Evolutionary conservation across 2,329 filamentous ascomycete species (phyloP).

Genomic region (Calonectria hongkongensis): DNA sequence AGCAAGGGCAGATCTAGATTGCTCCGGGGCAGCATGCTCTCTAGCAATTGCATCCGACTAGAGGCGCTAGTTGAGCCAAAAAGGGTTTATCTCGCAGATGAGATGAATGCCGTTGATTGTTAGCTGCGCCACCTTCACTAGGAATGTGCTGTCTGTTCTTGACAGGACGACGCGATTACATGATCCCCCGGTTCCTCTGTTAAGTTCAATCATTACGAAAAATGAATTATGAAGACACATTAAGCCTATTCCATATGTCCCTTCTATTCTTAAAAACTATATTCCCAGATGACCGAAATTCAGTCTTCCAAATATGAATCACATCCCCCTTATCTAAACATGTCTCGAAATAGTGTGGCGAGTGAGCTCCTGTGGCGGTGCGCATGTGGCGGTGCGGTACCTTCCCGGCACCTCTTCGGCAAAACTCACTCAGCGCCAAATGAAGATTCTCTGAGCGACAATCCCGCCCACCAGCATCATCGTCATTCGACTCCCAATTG

Average conservation of each 20-base stretch:
- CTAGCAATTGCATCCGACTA: slow-evolving; percentile 13
- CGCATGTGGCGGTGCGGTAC: not conserved
- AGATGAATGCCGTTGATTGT: slow-evolving; percentile 22
- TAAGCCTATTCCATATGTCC: no score
- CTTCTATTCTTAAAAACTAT: not conserved
- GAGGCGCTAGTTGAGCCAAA: not conserved
- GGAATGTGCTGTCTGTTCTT: not conserved
- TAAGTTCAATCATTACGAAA: not conserved
- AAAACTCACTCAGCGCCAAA: slow-evolving; percentile 27
- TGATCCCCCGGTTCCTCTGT: not conserved
- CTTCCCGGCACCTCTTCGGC: slow-evolving; percentile 45
- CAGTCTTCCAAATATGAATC: not conserved
- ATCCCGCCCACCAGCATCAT: slow-evolving; percentile 44
- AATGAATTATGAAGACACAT: no score
- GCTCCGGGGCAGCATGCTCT: not conserved
- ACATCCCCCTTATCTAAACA: not conserved
- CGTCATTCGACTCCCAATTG: slow-evolving; percentile 40
- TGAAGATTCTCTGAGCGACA: slow-evolving; percentile 37
- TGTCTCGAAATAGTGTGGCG: not conserved
- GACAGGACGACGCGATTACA: not conserved
- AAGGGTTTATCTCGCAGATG: slow-evolving; percentile 7
- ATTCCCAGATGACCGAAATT: not conserved
- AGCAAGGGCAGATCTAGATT: slow-evolving; percentile 21
- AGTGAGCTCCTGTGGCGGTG: not conserved
- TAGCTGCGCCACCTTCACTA: not conserved